Evolutionary conservation across 108 stramenopile species (phyloP).

Genomic region (Pseudonitzschia multistriata): DNA sequence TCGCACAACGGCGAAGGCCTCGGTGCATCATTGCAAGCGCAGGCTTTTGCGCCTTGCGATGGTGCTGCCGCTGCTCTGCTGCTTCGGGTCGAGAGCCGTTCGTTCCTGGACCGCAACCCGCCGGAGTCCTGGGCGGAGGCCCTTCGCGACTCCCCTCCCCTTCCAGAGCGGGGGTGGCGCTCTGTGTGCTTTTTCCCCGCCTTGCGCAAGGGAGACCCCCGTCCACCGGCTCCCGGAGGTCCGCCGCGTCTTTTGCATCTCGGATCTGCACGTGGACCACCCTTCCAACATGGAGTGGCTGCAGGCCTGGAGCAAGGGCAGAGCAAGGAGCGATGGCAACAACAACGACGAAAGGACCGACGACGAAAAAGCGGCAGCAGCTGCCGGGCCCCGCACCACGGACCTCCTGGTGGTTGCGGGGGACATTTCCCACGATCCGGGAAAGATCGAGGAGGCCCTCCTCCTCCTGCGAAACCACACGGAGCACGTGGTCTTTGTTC

Average conservation of each 20-base stretch:
- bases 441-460: conserved; percentile 30
- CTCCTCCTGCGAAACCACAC: conserved; percentile 6
- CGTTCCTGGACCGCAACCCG: too few relatives aligned
- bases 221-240: conserved; percentile 17
- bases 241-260: conserved; percentile 30
- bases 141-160: too few relatives aligned
- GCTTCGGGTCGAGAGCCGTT: too few relatives aligned
- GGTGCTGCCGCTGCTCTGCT: background rate
- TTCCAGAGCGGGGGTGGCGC: too few relatives aligned
- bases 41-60: too few relatives aligned
- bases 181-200: too few relatives aligned
- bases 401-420: conserved; percentile 54
- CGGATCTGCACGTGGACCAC: conserved; percentile 60
- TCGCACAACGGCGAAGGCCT: too few relatives aligned
- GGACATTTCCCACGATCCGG: conserved; percentile 56
- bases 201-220: too few relatives aligned
- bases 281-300: conserved; percentile 53
- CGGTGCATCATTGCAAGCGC: too few relatives aligned
- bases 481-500: conserved; percentile 47
- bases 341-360: background rate
- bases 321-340: background rate
- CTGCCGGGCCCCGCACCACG: background rate
- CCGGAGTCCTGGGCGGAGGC: too few relatives aligned
- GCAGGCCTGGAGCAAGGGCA: background rate
- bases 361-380: conserved; percentile 8